phyloP scores from a whole-genome alignment of 805 yeast species.

The Suhomyces faveliae region DNA sequence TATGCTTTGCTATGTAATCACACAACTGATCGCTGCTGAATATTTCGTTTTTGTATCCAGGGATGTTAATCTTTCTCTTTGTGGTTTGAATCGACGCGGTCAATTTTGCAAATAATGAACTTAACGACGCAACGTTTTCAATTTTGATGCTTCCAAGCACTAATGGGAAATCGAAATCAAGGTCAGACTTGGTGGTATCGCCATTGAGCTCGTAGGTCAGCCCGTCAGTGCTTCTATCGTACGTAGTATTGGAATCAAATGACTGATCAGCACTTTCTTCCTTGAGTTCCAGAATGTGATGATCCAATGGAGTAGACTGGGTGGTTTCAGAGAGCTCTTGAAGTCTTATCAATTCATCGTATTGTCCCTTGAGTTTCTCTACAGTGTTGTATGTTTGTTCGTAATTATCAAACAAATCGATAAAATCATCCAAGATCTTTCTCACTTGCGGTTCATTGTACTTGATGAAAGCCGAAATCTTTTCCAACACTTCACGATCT shows the following conservation, averaged over 20 bases:
- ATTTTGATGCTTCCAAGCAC: slow-evolving; percentile 27
- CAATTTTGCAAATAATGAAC: slow-evolving; percentile 21
- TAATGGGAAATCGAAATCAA: slow-evolving; percentile 31
- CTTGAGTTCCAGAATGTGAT: not conserved
- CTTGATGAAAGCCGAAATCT: slow-evolving; percentile 35
- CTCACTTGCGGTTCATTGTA: slow-evolving; percentile 34
- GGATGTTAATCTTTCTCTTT: slow-evolving; percentile 36
- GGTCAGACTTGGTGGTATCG: slow-evolving; percentile 6
- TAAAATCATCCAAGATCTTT: slow-evolving; percentile 20
- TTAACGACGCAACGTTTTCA: slow-evolving; percentile 17
- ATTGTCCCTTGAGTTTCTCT: slow-evolving; percentile 29
- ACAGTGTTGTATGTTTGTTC: slow-evolving; percentile 20
- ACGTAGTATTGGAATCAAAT: not conserved
- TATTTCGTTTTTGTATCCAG: slow-evolving; percentile 39
- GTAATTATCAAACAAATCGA: slow-evolving; percentile 26
- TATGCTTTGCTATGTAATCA: slow-evolving; percentile 20
- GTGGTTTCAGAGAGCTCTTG: slow-evolving; percentile 29
- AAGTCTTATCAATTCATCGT: slow-evolving; percentile 28
- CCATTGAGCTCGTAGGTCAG: slow-evolving; percentile 3
- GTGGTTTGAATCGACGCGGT: slow-evolving; percentile 23
- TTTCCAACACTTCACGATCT: slow-evolving; percentile 33
- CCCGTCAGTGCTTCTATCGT: slow-evolving; percentile 2
- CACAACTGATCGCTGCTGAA: slow-evolving; percentile 41
- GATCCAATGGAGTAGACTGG: slow-evolving; percentile 4
- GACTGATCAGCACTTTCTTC: slow-evolving; percentile 1